Evolutionary conservation across 257 asterid species (phyloP).

Genomic region (Capsicum chinense): DNA sequence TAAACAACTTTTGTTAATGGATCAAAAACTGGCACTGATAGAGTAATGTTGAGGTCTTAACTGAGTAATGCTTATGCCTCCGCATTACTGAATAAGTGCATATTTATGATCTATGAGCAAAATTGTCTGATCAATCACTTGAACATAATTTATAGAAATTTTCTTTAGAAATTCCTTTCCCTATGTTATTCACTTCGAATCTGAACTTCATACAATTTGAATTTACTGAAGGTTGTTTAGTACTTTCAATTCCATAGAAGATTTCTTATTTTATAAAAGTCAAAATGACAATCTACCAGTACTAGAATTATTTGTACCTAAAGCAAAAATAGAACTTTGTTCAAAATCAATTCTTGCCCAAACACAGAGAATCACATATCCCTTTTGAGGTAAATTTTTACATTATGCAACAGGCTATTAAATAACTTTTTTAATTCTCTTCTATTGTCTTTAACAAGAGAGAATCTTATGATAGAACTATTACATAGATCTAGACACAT

Average conservation of each 20-base stretch:
- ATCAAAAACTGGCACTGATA: too few species aligned
- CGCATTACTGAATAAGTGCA: too few species aligned
- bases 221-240: slow-evolving; percentile 33
- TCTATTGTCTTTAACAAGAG: slow-evolving; percentile 61
- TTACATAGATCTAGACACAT: slow-evolving; percentile 44
- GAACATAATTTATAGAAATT: neutral
- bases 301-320: slow-evolving; percentile 13
- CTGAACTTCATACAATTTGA: neutral
- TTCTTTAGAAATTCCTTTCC: too few species aligned
- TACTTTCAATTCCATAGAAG: slow-evolving; percentile 34
- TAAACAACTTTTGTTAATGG: too few species aligned
- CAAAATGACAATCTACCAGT: slow-evolving; percentile 41
- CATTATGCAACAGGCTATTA: slow-evolving; percentile 47
- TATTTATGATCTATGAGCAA: too few species aligned
- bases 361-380: slow-evolving; percentile 61
- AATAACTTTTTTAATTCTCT: slow-evolving; percentile 66
- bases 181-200: too few species aligned
- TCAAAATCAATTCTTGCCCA: slow-evolving; percentile 55
- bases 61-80: too few species aligned
- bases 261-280: slow-evolving; percentile 32
- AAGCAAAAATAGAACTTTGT: slow-evolving; percentile 38
- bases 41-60: too few species aligned
- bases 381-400: slow-evolving; percentile 42
- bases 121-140: too few species aligned
- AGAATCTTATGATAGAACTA: slow-evolving; percentile 47